Evolutionary conservation across 2,329 filamentous ascomycete genomes (phyloP).

Genomic region (Sporothrix brunneoviolacea): DNA sequence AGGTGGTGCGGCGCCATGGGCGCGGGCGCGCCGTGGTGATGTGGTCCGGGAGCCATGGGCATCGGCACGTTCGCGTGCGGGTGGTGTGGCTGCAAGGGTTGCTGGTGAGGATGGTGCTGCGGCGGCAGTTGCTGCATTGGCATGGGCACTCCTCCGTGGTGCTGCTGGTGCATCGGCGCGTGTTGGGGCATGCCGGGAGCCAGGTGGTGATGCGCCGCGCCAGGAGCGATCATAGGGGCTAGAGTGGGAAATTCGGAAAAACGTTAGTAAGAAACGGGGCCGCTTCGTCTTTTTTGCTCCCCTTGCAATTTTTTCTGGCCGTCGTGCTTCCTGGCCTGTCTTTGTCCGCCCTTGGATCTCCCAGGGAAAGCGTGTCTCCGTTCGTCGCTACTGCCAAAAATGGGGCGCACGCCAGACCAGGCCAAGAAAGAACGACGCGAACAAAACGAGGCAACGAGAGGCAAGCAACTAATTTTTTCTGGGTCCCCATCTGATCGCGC

Average conservation of each 20-base stretch:
- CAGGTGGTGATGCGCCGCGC: conserved; percentile 14
- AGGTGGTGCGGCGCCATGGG: conserved; percentile 10
- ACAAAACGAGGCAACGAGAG: background rate
- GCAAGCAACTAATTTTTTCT: background rate
- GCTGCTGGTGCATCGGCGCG: conserved; percentile 10
- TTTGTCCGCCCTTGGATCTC: background rate
- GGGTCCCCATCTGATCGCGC: background rate
- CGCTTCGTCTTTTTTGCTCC: background rate
- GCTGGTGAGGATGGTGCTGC: conserved; percentile 3
- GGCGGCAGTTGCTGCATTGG: conserved; percentile 10
- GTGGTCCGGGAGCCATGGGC: conserved; percentile 10
- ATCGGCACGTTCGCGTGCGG: conserved; percentile 7
- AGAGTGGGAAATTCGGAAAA: conserved; percentile 2
- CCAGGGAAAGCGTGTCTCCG: too few relatives aligned
- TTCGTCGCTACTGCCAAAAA: too few relatives aligned
- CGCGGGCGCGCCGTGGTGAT: conserved; percentile 9
- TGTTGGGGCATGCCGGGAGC: conserved; percentile 14
- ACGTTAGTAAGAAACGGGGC: conserved; percentile 5
- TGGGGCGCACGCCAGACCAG: too few relatives aligned
- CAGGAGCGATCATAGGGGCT: conserved; percentile 16
- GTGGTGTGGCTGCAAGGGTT: conserved; percentile 1
- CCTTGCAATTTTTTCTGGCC: background rate
- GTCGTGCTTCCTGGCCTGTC: background rate
- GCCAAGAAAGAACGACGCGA: background rate
- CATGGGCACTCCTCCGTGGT: too few relatives aligned